These are phyloP conservation scores for Bryum argenteum DNA, from an alignment of 225 moss, liverwort and hornwort genomes.

Conservation along the genomic window DNA sequence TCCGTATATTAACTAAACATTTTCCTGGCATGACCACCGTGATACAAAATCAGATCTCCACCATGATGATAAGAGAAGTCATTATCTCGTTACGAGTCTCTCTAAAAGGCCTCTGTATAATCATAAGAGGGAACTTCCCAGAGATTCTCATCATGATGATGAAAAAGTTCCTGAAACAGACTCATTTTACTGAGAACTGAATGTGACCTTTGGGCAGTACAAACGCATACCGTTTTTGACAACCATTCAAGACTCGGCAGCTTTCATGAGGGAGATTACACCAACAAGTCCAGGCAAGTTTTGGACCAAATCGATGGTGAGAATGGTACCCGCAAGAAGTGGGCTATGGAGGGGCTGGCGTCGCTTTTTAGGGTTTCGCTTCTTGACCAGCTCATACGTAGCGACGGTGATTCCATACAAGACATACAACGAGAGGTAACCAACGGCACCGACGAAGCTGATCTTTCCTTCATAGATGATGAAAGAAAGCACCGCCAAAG, in stretches of 20 bases:
- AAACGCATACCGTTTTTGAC: not conserved
- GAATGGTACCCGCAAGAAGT: constrained; percentile 56
- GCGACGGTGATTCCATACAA: constrained; percentile 78
- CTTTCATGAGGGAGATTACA: not conserved
- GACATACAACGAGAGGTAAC: constrained; percentile 76
- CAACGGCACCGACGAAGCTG: constrained; percentile 66
- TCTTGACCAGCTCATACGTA: constrained; percentile 68
- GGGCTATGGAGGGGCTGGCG: constrained; percentile 58
- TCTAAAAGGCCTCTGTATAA: not conserved
- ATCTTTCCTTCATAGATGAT: constrained; percentile 72
- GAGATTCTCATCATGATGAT: not conserved
- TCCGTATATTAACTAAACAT: constrained; percentile 12
- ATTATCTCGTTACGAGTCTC: no score
- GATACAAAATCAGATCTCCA: not conserved
- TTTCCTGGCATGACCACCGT: constrained; percentile 14
- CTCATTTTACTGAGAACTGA: no score
- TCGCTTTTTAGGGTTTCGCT: constrained; percentile 45
- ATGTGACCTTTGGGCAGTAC: not conserved
- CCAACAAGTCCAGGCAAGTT: not conserved
- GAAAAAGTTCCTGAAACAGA: not conserved
- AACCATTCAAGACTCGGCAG: not conserved
- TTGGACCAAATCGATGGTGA: not conserved
- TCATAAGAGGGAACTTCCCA: not conserved
- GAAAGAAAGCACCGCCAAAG: constrained; percentile 61
- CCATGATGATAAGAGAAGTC: no score